Evolutionary conservation across 2,329 filamentous ascomycete species (phyloP).

Genomic region (Pseudocercospora cruenta): DNA sequence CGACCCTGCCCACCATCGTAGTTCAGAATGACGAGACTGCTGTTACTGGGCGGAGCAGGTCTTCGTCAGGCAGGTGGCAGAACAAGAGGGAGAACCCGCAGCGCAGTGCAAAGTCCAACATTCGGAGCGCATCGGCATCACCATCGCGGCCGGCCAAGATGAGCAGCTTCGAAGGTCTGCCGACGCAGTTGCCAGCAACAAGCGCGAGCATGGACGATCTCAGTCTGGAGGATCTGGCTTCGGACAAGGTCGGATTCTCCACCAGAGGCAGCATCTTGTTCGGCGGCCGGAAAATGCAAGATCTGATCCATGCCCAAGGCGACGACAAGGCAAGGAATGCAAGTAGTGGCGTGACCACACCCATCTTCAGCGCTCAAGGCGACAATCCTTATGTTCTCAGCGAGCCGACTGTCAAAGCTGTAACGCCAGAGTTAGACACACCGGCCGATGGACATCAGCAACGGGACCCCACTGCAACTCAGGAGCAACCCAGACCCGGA

Average conservation of each 20-base stretch:
- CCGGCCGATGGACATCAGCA: neutral
- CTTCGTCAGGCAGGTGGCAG: constrained; percentile 14
- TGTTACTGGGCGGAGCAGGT: constrained; percentile 8
- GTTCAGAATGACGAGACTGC: constrained; percentile 45
- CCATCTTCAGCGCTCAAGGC: constrained; percentile 3
- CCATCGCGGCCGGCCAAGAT: constrained; percentile 23
- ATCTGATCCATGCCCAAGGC: constrained; percentile 34
- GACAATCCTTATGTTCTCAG: neutral
- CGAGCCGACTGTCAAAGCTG: neutral
- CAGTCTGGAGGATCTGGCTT: constrained; percentile 57
- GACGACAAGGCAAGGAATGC: constrained; percentile 14
- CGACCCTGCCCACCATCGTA: constrained; percentile 50
- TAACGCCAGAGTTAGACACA: neutral
- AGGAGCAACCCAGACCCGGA: constrained; percentile 17
- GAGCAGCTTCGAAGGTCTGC: constrained; percentile 52
- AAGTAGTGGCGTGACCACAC: constrained; percentile 12
- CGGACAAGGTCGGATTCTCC: constrained; percentile 60
- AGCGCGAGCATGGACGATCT: constrained; percentile 53
- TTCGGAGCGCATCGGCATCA: constrained; percentile 12
- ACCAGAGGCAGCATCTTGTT: constrained; percentile 63
- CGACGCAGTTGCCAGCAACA: constrained; percentile 57
- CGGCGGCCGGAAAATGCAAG: constrained; percentile 54
- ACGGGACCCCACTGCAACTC: neutral
- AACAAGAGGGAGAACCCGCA: constrained; percentile 19
- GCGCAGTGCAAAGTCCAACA: neutral